phyloP scores from a whole-genome alignment of 129 eudicot species.

The Escallonia herrerae region DNA sequence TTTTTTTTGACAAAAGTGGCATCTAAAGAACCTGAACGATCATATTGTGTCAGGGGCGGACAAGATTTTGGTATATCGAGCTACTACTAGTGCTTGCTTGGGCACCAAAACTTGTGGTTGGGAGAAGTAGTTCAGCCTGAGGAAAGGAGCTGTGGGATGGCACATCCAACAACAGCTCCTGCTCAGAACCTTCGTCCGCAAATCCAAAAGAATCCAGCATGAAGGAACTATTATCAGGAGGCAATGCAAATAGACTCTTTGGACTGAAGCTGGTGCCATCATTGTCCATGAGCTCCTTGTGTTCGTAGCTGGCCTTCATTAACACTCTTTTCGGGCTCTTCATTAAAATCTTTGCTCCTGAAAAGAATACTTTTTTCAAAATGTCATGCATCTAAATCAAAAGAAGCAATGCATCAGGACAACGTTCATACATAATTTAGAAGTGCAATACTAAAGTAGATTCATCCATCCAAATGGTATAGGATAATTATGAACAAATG shows the following conservation, averaged over 20 bases:
- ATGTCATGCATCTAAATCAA: background rate
- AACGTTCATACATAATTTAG: background rate
- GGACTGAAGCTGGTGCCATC: slow-evolving; percentile 68
- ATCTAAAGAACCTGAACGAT: slow-evolving; percentile 26
- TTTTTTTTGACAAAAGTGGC: slow-evolving; percentile 17
- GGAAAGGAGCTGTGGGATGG: slow-evolving; percentile 89
- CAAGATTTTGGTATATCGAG: slow-evolving; percentile 52
- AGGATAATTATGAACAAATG: background rate
- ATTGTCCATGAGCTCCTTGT: slow-evolving; percentile 50
- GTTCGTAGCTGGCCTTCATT: slow-evolving; percentile 45
- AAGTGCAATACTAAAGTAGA: background rate
- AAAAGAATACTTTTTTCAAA: background rate
- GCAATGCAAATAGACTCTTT: slow-evolving; percentile 56
- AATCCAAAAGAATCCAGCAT: slow-evolving; percentile 48
- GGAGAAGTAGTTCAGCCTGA: slow-evolving; percentile 81
- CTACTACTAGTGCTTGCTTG: slow-evolving; percentile 81
- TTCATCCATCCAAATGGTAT: too few relatives aligned
- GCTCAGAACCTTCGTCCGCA: slow-evolving; percentile 53
- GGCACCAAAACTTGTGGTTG: slow-evolving; percentile 48
- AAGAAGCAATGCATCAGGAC: background rate
- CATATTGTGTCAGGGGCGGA: slow-evolving; percentile 38
- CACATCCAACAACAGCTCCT: slow-evolving; percentile 70
- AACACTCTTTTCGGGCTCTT: slow-evolving; percentile 54
- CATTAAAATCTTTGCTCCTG: slow-evolving; percentile 57
- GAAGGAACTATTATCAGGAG: slow-evolving; percentile 55